phyloP scores from a whole-genome alignment of 192 early-diverging fungal genomes.

The Mortierella alpina region DNA sequence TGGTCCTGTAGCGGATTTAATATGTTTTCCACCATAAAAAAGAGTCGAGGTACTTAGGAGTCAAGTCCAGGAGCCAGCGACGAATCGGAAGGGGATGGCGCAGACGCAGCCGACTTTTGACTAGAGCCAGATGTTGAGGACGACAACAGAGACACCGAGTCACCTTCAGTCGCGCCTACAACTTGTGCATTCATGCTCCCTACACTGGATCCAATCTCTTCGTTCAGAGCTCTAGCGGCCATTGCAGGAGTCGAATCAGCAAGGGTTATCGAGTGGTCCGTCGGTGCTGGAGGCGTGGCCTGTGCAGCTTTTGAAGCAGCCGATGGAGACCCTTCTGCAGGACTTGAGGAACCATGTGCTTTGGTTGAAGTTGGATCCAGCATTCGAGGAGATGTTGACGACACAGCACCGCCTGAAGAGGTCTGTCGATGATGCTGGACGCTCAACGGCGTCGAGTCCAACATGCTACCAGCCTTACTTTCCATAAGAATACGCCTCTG shows the following conservation, averaged over 20 bases:
- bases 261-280: not conserved
- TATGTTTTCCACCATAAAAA: no score
- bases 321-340: not conserved
- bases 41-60: no score
- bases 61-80: no score
- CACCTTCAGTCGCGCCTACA: no score
- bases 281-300: not conserved
- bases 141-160: no score
- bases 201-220: not conserved
- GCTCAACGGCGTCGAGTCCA: conserved; percentile 19
- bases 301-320: not conserved
- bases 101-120: no score
- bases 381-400: conserved; percentile 6
- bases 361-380: not conserved
- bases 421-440: no score
- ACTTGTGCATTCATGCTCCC: not conserved
- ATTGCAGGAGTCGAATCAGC: not conserved
- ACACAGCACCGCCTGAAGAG: conserved; percentile 1
- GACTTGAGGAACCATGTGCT: not conserved
- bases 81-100: no score
- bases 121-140: no score
- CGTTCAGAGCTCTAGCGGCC: not conserved
- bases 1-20: no score
- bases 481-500: conserved; percentile 37
- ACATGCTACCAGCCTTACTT: conserved; percentile 10